Percentiles rank a stretch among this genome's conserved stretches.
Conservation (phyloP, 2,329 filamentous ascomycete genomes). For the Dactylellina drechsleri region DNA sequence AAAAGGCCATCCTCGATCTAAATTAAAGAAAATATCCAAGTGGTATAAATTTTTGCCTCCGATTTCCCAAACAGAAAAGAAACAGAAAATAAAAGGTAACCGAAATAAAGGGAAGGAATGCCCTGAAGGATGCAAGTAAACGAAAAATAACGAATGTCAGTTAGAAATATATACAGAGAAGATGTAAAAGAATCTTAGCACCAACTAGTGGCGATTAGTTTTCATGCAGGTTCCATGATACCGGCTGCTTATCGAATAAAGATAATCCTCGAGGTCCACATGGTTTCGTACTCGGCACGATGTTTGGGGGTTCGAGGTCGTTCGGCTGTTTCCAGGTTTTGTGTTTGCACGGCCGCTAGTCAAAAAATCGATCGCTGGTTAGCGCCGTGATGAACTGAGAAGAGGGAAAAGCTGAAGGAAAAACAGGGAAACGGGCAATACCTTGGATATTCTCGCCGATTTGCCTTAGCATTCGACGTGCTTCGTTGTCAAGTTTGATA, state of each 20-base stretch:
- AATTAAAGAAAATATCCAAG: slow-evolving; percentile 16
- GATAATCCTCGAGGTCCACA: slow-evolving; percentile 50
- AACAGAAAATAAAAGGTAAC: background rate
- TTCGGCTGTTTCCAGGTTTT: slow-evolving; percentile 36
- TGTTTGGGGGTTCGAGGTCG: slow-evolving; percentile 23
- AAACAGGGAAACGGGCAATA: slow-evolving; percentile 13
- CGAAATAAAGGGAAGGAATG: slow-evolving; percentile 4
- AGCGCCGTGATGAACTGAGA: background rate
- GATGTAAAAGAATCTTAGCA: background rate
- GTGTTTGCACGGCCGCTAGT: slow-evolving; percentile 29
- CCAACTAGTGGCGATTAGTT: background rate
- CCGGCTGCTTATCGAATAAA: slow-evolving; percentile 29
- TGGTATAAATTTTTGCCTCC: slow-evolving; percentile 26
- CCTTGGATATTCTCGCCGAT: slow-evolving; percentile 46
- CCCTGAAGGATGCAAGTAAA: slow-evolving; percentile 9
- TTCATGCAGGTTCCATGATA: background rate
- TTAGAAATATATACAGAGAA: slow-evolving; percentile 21
- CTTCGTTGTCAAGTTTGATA: slow-evolving; percentile 48
- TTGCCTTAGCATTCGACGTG: slow-evolving; percentile 39
- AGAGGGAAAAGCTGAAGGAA: background rate
- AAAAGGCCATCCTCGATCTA: slow-evolving; percentile 37
- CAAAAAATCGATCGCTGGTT: background rate
- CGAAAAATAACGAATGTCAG: background rate
- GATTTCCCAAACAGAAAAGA: slow-evolving; percentile 7
- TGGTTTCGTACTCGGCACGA: slow-evolving; percentile 45